Evolutionary conservation across 2,329 filamentous ascomycete species (phyloP).

Genomic region (Xylaria sp.): DNA sequence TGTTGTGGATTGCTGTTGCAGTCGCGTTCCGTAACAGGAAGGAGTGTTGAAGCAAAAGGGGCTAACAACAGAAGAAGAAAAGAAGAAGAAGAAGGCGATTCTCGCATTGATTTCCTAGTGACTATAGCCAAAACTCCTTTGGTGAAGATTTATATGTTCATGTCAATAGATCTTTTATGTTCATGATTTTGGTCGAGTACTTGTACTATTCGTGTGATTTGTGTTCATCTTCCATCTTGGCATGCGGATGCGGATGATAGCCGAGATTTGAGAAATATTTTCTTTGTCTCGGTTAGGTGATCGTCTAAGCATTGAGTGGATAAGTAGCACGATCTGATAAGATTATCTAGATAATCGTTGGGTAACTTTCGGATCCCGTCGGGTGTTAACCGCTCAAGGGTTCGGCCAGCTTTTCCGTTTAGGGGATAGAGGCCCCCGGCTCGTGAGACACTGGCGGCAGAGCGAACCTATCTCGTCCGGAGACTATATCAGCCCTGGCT

Average conservation of each 20-base stretch:
- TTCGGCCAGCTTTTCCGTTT: constrained; percentile 1
- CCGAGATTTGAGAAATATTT: background rate
- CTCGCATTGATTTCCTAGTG: too few relatives aligned
- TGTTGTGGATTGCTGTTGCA: too few relatives aligned
- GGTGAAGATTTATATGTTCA: too few relatives aligned
- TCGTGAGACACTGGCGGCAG: constrained; percentile 8
- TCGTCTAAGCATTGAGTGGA: background rate
- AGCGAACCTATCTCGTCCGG: background rate
- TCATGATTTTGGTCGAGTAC: too few relatives aligned
- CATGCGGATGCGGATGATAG: background rate
- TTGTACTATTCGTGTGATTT: background rate
- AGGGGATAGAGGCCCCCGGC: background rate
- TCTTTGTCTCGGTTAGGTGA: background rate
- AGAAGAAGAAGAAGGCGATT: too few relatives aligned
- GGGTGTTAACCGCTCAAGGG: constrained; percentile 7
- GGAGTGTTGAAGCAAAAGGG: too few relatives aligned
- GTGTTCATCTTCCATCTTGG: background rate
- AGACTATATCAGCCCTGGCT: background rate
- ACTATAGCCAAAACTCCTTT: too few relatives aligned
- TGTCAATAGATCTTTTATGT: too few relatives aligned
- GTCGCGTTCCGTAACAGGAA: too few relatives aligned
- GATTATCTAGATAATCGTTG: constrained; percentile 28
- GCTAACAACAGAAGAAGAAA: too few relatives aligned
- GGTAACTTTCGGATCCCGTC: constrained; percentile 8
- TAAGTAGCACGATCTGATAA: constrained; percentile 16